Evolutionary conservation across 2,329 filamentous ascomycete genomes (phyloP).

Genomic region (Paraconiothyrium sp.): DNA sequence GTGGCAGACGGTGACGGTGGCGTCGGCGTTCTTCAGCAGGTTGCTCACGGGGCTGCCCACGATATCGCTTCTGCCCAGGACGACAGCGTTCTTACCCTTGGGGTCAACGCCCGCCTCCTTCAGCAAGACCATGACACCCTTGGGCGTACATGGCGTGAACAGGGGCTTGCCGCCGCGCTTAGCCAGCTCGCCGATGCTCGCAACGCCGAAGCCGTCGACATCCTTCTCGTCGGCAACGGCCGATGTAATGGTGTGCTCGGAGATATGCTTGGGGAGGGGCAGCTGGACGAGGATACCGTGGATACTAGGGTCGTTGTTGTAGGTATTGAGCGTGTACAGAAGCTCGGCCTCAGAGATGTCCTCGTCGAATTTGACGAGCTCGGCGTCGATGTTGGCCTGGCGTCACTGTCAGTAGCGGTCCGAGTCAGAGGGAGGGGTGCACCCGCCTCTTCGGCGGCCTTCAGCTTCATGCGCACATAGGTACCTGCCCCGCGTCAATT

Average conservation of each 20-base stretch:
- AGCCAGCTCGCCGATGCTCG: slow-evolving; percentile 95
- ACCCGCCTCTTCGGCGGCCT: slow-evolving; percentile 87
- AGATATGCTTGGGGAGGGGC: slow-evolving; percentile 86
- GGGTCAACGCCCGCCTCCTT: slow-evolving; percentile 84
- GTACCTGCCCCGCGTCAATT: slow-evolving; percentile 68
- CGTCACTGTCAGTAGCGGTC: slow-evolving; percentile 13
- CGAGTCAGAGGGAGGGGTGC: slow-evolving; percentile 3
- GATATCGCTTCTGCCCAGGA: slow-evolving; percentile 94
- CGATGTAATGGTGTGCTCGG: slow-evolving; percentile 89
- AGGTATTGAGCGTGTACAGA: slow-evolving; percentile 78
- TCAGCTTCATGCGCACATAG: slow-evolving; percentile 99
- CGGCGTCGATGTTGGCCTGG: slow-evolving; percentile 90
- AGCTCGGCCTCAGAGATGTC: slow-evolving; percentile 85
- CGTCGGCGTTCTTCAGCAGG: slow-evolving; percentile 92
- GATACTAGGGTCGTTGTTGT: slow-evolving; percentile 87
- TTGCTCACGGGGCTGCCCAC: slow-evolving; percentile 97
- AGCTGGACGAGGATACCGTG: slow-evolving; percentile 96
- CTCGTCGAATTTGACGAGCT: slow-evolving; percentile 84
- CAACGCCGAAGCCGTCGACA: slow-evolving; percentile 94
- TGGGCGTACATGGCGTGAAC: slow-evolving; percentile 95
- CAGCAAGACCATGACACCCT: slow-evolving; percentile 94
- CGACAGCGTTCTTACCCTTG: slow-evolving; percentile 90
- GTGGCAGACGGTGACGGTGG: slow-evolving; percentile 96
- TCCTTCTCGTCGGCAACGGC: slow-evolving; percentile 94
- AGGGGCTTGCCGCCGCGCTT: slow-evolving; percentile 90